Percentiles rank a stretch among this genome's conserved stretches.
phyloP scores from a whole-genome alignment of 805 yeast species.

The Saturnispora gosingensis region DNA sequence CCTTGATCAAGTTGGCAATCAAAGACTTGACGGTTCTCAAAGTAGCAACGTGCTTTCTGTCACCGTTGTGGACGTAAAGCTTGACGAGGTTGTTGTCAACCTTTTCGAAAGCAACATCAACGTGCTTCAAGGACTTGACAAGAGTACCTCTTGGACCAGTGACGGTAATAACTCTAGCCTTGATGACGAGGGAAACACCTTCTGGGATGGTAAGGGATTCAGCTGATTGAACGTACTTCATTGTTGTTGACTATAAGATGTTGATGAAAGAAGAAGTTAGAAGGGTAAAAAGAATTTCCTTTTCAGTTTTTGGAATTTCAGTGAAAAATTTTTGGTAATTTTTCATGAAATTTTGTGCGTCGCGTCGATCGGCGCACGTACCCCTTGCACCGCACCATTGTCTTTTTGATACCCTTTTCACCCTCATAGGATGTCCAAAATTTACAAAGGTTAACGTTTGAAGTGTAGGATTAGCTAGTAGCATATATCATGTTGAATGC shows the following conservation, averaged over 20 bases:
- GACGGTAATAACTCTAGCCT: conserved; percentile 83
- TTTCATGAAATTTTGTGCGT: conserved; percentile 5
- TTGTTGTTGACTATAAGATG: conserved; percentile 16
- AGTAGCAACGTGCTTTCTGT: conserved; percentile 99
- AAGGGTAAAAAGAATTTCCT: not conserved
- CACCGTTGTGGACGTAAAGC: conserved; percentile 95
- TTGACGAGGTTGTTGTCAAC: conserved; percentile 62
- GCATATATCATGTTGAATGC: not conserved
- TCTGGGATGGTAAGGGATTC: conserved; percentile 67
- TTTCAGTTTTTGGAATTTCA: not conserved
- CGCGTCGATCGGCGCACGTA: conserved; percentile 7
- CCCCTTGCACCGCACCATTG: conserved; percentile 9
- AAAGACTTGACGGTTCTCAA: conserved; percentile 97
- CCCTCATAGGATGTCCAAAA: not conserved
- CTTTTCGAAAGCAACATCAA: conserved; percentile 88
- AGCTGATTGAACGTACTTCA: conserved; percentile 58
- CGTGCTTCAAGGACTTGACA: conserved; percentile 85
- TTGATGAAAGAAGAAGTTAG: not conserved
- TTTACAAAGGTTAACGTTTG: not conserved
- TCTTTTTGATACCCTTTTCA: not conserved
- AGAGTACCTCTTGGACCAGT: conserved; percentile 97
- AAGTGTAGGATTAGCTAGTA: not conserved
- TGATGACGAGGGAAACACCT: conserved; percentile 85
- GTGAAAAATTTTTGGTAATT: not conserved
- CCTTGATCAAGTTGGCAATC: conserved; percentile 87